phyloP scores from a whole-genome alignment of 257 asterid species.

The Rhazya stricta region DNA sequence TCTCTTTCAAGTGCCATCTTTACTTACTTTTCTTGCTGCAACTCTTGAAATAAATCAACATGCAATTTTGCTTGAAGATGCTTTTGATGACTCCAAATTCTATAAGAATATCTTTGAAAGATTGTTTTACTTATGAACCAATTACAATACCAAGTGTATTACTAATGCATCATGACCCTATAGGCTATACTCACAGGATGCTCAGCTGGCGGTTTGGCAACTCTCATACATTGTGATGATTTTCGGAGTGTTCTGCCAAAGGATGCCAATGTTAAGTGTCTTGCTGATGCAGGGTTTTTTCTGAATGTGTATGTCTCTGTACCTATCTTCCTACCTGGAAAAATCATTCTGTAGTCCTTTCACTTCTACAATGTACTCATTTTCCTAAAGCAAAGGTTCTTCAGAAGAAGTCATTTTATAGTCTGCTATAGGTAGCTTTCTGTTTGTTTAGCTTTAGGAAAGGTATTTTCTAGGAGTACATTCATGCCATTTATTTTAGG shows the following conservation, averaged over 20 bases:
- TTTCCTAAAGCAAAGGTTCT: neutral
- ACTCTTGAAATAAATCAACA: neutral
- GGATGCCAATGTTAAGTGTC: slow-evolving; percentile 72
- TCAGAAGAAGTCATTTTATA: neutral
- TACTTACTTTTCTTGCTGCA: neutral
- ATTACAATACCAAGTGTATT: slow-evolving; percentile 13
- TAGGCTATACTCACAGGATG: slow-evolving; percentile 96
- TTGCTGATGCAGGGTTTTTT: slow-evolving; percentile 90
- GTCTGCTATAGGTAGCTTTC: neutral
- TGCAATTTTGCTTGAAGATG: neutral
- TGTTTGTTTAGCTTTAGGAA: neutral
- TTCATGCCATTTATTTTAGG: neutral
- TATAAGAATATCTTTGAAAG: neutral
- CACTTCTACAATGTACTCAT: neutral
- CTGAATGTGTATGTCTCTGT: slow-evolving; percentile 64
- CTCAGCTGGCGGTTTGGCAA: slow-evolving; percentile 97
- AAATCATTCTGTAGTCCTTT: neutral
- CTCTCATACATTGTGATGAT: slow-evolving; percentile 78
- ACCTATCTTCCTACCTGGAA: neutral
- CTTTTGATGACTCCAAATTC: neutral
- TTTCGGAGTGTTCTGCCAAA: slow-evolving; percentile 62
- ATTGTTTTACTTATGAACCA: neutral
- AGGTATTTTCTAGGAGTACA: neutral
- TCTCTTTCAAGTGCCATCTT: neutral
- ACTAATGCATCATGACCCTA: slow-evolving; percentile 25